phyloP scores from a whole-genome alignment of 2,329 filamentous ascomycete genomes.

The Pezicula neosporulosa region DNA sequence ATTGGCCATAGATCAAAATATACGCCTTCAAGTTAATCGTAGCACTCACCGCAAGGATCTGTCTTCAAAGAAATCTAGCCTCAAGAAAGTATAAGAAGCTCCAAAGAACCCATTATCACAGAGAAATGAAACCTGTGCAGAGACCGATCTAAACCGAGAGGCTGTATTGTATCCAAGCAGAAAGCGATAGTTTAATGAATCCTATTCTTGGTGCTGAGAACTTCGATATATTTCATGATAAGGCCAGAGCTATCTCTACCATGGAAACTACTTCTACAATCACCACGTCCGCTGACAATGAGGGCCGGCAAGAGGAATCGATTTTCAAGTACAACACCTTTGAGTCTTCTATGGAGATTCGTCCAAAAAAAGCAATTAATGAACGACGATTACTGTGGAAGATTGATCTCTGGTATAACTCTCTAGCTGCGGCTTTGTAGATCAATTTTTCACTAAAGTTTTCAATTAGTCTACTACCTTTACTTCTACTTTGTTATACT shows the following conservation, averaged over 20 bases:
- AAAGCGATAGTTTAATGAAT: background rate
- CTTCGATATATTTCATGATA: background rate
- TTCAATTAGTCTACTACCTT: background rate
- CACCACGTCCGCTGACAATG: background rate
- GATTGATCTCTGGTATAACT: background rate
- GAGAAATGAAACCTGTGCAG: background rate
- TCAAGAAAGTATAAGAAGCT: too few species aligned
- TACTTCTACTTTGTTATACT: conserved; percentile 2
- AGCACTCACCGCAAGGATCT: too few species aligned
- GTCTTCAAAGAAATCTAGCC: too few species aligned
- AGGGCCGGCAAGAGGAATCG: background rate
- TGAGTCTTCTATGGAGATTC: background rate
- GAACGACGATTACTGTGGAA: background rate
- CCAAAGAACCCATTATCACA: background rate
- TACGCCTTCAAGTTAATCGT: too few species aligned
- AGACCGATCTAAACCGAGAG: too few species aligned
- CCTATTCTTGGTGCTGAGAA: background rate
- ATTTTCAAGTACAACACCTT: background rate
- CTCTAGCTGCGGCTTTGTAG: too few species aligned
- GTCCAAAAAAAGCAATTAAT: background rate
- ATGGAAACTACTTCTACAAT: background rate
- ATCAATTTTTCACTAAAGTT: too few species aligned
- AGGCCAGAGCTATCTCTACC: background rate
- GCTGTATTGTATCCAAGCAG: background rate
- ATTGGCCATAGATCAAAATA: too few species aligned